Conservation (phyloP, 371 early-diverging fungal genomes). For the Syncephalastrum monosporum region DNA sequence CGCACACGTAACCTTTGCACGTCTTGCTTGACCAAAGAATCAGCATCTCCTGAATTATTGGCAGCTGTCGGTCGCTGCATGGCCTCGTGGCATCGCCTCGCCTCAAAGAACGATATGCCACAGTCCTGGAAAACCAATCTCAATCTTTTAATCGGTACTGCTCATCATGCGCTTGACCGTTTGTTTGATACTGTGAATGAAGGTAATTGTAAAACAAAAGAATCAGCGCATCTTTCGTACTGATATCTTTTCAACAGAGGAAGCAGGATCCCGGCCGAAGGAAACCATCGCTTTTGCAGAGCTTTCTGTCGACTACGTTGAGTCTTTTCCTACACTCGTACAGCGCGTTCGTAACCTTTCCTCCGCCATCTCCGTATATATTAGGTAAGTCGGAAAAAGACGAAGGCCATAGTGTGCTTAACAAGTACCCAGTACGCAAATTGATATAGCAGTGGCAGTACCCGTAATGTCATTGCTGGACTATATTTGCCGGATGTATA, state of each 20-base stretch:
- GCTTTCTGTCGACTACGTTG: conserved; percentile 32
- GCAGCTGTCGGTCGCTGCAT: conserved; percentile 44
- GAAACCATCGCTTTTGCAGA: conserved; percentile 29
- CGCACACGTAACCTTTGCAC: conserved; percentile 52
- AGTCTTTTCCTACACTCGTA: conserved; percentile 40
- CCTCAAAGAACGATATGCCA: conserved; percentile 41
- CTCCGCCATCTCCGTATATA: conserved; percentile 30
- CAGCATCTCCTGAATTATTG: conserved; percentile 24
- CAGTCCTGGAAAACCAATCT: conserved; percentile 51
- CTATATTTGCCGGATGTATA: conserved; percentile 47
- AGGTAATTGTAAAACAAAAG: conserved; percentile 34
- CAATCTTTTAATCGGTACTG: conserved; percentile 47
- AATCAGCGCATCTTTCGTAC: neutral
- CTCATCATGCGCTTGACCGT: conserved; percentile 47
- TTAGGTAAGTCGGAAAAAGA: conserved; percentile 31
- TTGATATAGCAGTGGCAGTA: conserved; percentile 32
- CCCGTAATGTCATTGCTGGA: conserved; percentile 44
- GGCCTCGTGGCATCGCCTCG: conserved; percentile 38
- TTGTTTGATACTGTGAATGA: conserved; percentile 61
- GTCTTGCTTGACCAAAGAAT: conserved; percentile 39
- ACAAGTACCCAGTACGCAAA: conserved; percentile 24
- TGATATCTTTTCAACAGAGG: conserved; percentile 19
- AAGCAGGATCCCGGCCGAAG: conserved; percentile 13
- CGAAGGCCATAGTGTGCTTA: neutral
- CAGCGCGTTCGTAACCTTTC: conserved; percentile 33